phyloP scores from a whole-genome alignment of 148 eudicot species.

The Rhododendron mucronatum region DNA sequence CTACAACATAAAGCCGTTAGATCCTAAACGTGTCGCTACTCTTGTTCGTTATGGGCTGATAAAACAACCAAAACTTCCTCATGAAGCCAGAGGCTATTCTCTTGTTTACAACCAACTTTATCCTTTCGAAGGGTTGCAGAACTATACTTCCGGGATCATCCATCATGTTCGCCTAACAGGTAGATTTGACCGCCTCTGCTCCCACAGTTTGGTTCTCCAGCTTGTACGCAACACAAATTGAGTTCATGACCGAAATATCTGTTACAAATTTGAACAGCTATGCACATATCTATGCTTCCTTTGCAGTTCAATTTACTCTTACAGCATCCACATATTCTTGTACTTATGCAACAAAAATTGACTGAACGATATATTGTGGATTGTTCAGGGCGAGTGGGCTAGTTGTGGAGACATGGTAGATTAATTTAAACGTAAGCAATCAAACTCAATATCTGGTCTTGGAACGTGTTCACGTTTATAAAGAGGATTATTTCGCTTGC shows the following conservation, averaged over 20 bases:
- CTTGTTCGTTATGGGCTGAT: constrained; percentile 64
- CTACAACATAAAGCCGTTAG: constrained; percentile 54
- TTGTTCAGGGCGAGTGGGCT: background rate
- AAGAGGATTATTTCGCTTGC: background rate
- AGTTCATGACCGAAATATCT: background rate
- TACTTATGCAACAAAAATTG: background rate
- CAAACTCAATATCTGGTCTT: background rate
- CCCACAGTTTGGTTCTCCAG: background rate
- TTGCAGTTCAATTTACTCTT: background rate
- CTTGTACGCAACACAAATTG: background rate
- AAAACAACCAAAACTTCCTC: constrained; percentile 29
- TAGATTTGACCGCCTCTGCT: constrained; percentile 6
- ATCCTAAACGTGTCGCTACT: constrained; percentile 64
- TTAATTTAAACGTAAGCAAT: background rate
- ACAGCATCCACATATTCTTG: constrained; percentile 5
- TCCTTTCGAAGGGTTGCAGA: constrained; percentile 88
- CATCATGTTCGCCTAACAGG: constrained; percentile 95
- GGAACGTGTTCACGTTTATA: background rate
- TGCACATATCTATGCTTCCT: background rate
- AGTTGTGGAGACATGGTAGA: background rate
- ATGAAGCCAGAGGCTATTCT: constrained; percentile 69
- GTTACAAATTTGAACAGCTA: background rate
- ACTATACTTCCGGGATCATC: constrained; percentile 95
- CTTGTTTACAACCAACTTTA: constrained; percentile 83
- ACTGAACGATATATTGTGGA: background rate